Conservation (phyloP, 1,284 basidiomycete species). For the Taiwanofungus camphoratus region DNA sequence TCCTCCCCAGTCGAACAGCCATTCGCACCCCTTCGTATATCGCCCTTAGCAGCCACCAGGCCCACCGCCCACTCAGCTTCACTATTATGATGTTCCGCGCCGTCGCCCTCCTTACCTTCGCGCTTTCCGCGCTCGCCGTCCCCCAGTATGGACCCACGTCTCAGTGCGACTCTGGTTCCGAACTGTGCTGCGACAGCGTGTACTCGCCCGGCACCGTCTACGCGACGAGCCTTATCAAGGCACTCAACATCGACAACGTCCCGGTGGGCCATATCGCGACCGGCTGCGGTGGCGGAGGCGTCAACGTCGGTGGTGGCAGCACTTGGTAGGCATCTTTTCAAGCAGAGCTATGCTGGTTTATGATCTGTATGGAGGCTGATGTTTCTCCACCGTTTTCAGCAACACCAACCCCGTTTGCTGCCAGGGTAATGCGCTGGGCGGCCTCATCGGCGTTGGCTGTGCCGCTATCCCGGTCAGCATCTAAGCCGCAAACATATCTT, state of each 20-base stretch:
- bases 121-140: neutral
- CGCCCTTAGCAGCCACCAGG: too few species aligned
- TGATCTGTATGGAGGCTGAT: too few species aligned
- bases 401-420: neutral
- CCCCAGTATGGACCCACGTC: too few species aligned
- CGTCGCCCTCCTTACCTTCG: neutral
- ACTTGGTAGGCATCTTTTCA: too few species aligned
- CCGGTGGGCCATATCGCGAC: neutral
- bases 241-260: neutral
- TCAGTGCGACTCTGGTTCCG: neutral
- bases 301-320: conserved; percentile 1
- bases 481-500: too few species aligned
- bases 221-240: neutral
- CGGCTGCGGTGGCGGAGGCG: neutral
- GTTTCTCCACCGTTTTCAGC: too few species aligned
- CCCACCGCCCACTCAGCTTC: too few species aligned
- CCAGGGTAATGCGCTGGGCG: neutral
- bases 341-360: too few species aligned
- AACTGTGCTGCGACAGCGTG: neutral
- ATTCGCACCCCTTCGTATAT: too few species aligned
- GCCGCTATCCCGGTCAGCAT: neutral
- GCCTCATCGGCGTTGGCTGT: neutral
- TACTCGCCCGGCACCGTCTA: neutral
- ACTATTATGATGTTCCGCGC: neutral
- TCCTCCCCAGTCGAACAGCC: too few species aligned